Base-by-base conservation (phyloP, 768 basidiomycete species). In the Agrocybe pediades region DNA sequence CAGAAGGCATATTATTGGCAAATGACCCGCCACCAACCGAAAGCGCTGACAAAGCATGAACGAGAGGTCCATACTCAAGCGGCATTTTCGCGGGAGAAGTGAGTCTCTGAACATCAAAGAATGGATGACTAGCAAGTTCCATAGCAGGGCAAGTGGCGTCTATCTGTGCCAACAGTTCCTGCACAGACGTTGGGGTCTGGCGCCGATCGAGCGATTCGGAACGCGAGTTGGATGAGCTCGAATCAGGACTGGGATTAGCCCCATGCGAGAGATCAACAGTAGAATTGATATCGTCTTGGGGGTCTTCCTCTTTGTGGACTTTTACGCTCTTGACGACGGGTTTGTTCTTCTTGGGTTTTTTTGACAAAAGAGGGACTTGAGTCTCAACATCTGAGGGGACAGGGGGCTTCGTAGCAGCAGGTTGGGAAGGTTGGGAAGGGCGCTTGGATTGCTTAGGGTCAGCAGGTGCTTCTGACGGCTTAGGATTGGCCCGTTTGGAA, bases 11-110 rank as follows among this genome's bases (percentile, higher is more conserved):
- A 60, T 84, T 89, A 58, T 85, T 87, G 30, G 90, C 86, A 62
- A 92, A 92, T 6, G 89, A 90, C 8, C 89, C 88, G 9, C 91
- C 88, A 2, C 90, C 90, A 13, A 91, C 88, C 1, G 92, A 93
- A 29, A 94, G 74, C 11, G 92, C 90, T 7, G 92, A 92, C 23
- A 94, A 70, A 1, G 92, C 92, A 63, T 92, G 90, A 1, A 92
- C 91, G 43, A 94, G 73, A 26, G 92, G 90, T 1, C 87, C 89
- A 60, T 94, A 94, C 59, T 92, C 89, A 41, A 92, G 70, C 11
- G 90, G 89, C 78, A 90, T 85, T 63, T 85, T 89, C 46, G 84
- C 81, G n/a, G 88, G 82, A 21, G 89, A 84, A 60, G 85, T 85
- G 54, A 93, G 78, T 67, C 82, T 85, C 51, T 81, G 75, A 23